These are phyloP conservation scores for Sporisorium iseilematis-ciliati DNA, from an alignment of 1,284 basidiomycete genomes.

Conservation along the genomic window DNA sequence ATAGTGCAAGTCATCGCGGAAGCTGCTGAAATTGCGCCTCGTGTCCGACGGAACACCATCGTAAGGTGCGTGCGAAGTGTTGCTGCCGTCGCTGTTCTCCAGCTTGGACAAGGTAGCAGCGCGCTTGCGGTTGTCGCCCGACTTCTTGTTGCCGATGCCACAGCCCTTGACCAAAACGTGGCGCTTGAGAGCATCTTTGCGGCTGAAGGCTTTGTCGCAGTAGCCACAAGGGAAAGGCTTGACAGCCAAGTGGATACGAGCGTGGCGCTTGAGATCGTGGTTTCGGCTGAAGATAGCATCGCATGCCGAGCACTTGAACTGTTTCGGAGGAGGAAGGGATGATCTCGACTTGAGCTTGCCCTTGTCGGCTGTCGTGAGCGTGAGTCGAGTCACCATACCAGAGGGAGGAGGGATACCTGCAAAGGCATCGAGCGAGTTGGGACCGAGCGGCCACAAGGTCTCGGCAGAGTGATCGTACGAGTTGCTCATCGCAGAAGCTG, in stretches of 20 bases:
- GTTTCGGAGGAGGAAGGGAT: conserved; percentile 42
- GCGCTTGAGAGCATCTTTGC: conserved; percentile 63
- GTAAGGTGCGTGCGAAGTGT: conserved; percentile 18
- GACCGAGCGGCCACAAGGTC: conserved; percentile 39
- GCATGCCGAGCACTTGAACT: conserved; percentile 62
- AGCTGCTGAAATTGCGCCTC: conserved; percentile 30
- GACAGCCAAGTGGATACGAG: conserved; percentile 64
- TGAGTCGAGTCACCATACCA: conserved; percentile 29
- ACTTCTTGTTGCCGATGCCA: conserved; percentile 54
- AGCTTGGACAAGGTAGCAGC: conserved; percentile 45
- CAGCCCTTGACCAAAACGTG: conserved; percentile 61
- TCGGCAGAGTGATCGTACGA: conserved; percentile 35
- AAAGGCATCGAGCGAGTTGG: conserved; percentile 46
- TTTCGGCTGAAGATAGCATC: conserved; percentile 63
- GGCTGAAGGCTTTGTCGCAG: conserved; percentile 63
- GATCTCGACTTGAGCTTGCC: conserved; percentile 32
- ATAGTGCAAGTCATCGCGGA: conserved; percentile 28
- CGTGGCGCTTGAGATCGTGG: conserved; percentile 65
- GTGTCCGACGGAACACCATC: conserved; percentile 30
- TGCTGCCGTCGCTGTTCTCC: conserved; percentile 28
- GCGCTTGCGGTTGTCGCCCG: conserved; percentile 31
- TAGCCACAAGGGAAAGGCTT: conserved; percentile 61
- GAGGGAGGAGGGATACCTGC: conserved; percentile 37
- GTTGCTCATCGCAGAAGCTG: conserved; percentile 14
- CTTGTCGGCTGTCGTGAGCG: conserved; percentile 40